Conservation (phyloP, 306 rosid species). For the Vicia faba region DNA sequence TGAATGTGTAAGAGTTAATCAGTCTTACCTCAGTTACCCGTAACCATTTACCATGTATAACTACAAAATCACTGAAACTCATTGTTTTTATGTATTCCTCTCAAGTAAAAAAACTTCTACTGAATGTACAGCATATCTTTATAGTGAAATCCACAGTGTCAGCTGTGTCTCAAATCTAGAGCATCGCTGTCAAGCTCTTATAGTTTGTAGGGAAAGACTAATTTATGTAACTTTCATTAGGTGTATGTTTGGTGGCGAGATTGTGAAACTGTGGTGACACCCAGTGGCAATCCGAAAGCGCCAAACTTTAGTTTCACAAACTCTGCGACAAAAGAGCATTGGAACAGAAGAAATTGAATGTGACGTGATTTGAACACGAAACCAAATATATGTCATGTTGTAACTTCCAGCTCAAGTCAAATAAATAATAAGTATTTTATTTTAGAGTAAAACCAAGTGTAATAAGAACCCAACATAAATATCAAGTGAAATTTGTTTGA, state of each 20-base stretch:
- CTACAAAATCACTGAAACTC: conserved; percentile 9
- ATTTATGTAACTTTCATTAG: background rate
- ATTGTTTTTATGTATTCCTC: conserved; percentile 18
- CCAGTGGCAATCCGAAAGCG: background rate
- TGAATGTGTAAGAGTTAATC: conserved; percentile 16
- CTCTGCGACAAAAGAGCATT: background rate
- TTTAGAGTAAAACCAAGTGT: background rate
- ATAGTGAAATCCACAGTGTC: conserved; percentile 15
- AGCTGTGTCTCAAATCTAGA: conserved; percentile 12
- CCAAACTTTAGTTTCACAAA: background rate
- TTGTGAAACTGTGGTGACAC: background rate
- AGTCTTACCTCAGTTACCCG: conserved; percentile 1
- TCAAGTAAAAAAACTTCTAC: background rate
- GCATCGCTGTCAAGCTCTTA: background rate
- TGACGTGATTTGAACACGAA: background rate
- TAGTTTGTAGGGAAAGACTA: conserved; percentile 16
- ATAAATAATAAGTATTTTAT: background rate
- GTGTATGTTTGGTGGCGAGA: background rate
- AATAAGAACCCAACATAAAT: background rate
- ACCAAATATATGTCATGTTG: background rate
- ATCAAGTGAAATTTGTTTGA: background rate
- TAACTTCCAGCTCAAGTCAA: conserved; percentile 16
- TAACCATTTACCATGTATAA: background rate
- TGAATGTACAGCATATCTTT: conserved; percentile 4
- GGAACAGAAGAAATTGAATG: background rate